phyloP scores from a whole-genome alignment of 257 asterid species.

The Plantago ovata region DNA sequence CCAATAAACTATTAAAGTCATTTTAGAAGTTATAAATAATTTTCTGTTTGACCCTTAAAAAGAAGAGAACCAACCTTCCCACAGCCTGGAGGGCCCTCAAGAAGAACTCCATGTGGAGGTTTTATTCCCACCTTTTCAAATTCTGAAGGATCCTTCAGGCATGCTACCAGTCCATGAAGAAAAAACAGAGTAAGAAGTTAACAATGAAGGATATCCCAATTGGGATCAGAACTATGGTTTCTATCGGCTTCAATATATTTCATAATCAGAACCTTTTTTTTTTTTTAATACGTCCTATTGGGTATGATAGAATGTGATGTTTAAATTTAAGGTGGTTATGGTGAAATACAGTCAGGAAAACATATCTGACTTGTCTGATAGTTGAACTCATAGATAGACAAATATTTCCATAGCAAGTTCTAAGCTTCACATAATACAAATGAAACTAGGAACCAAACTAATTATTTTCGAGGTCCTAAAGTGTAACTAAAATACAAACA shows the following conservation, averaged over 20 bases:
- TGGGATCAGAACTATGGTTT: not conserved
- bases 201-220: constrained; percentile 12
- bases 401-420: not conserved
- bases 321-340: constrained; percentile 13
- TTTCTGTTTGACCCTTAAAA: constrained; percentile 10
- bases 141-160: constrained; percentile 93
- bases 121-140: constrained; percentile 96
- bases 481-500: no score
- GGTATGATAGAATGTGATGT: constrained; percentile 3
- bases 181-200: constrained; percentile 1
- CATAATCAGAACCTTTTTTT: constrained; percentile 5
- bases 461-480: no score
- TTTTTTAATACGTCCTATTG: no score
- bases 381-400: constrained; percentile 1
- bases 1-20: constrained; percentile 3
- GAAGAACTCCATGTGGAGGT: constrained; percentile 99
- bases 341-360: constrained; percentile 7
- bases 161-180: constrained; percentile 52
- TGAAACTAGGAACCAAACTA: constrained; percentile 2
- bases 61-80: constrained; percentile 74
- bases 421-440: not conserved
- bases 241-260: constrained; percentile 15
- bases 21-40: constrained; percentile 1
- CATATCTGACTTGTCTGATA: constrained; percentile 1
- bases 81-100: constrained; percentile 99